Evolutionary conservation across 2,329 filamentous ascomycete genomes (phyloP), one percentile per base, ranked within the genome.

Genomic region (Pseudogymnoascus sp.): DNA sequence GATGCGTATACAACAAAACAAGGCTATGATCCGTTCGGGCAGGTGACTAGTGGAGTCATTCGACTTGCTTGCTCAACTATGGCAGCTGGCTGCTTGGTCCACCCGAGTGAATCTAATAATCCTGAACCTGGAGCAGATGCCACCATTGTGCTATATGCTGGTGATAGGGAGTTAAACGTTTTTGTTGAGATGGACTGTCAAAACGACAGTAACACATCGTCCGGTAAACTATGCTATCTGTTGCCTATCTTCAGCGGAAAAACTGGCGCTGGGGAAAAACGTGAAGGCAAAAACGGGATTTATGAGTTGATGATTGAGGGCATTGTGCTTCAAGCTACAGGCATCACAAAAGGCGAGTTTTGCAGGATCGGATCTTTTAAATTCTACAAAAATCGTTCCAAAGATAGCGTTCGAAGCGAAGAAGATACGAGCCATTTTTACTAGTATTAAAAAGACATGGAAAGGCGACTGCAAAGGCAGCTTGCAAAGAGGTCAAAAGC

Each of bases 51-150:
- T 44, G 65, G 65, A 11, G 33, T 61, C 38, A 64, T 67, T 47
- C 63, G 63, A n/a, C 61, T 67, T 66, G 63, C 63, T 64, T 66
- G 63, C 44, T 65, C 63, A 23, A 38, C 62, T 23, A 64, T 67
- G 53, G 63, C 40, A 60, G 33, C 56, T 11, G 64, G 64, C 61
- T 40, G 65, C 62, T 59, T 67, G 56, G 23, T 61, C 10, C 11
- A 21, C n/a, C 40, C 16, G 14, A 60, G 61, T 14, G 37, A 59
- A 14, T 35, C 61, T 21, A 35, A 37, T 38, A 11, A 38, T 10
- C 5, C 14, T 8, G 23, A 38, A n/a, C 10, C 37, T 33, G 28
- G 59, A 42, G 40, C n/a, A 14, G 47, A 50, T n/a, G n/a, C 31
- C 16, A 33, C 16, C 23, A 63, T 50, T 50, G 44, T 35, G 5